These are phyloP conservation scores for Passiflora organensis DNA, from an alignment of 345 rosid genomes.

Conservation along the genomic window DNA sequence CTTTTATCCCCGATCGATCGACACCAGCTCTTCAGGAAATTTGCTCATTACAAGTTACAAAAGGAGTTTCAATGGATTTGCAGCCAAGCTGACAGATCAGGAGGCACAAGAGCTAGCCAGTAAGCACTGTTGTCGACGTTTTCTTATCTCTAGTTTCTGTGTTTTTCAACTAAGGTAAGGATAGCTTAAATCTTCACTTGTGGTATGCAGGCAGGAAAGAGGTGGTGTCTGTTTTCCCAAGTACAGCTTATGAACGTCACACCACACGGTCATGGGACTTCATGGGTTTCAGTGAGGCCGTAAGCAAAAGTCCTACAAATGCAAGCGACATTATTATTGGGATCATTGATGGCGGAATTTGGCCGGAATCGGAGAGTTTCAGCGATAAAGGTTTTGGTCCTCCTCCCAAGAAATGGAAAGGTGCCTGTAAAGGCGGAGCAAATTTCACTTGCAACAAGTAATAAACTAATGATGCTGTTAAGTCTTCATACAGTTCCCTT, in stretches of 20 bases:
- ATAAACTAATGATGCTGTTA: too few species aligned
- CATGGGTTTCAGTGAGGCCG: constrained; percentile 29
- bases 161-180: too few species aligned
- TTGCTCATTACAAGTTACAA: constrained; percentile 42
- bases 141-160: constrained; percentile 20
- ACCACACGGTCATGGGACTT: constrained; percentile 62
- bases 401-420: constrained; percentile 47
- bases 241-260: constrained; percentile 22
- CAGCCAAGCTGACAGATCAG: constrained; percentile 32
- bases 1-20: background rate
- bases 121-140: constrained; percentile 45
- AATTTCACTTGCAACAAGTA: constrained; percentile 58
- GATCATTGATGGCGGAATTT: constrained; percentile 34
- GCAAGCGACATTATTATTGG: constrained; percentile 40
- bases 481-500: too few species aligned
- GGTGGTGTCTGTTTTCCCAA: constrained; percentile 17
- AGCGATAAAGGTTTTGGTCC: constrained; percentile 44
- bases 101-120: constrained; percentile 42
- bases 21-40: constrained; percentile 20
- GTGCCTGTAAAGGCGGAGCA: constrained; percentile 29
- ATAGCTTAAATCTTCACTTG: background rate
- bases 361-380: constrained; percentile 48
- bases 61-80: constrained; percentile 66
- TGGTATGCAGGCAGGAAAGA: background rate
- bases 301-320: background rate